These are phyloP conservation scores for Sclerospora graminicola DNA, from an alignment of 352 stramenopile genomes.

Conservation along the genomic window DNA sequence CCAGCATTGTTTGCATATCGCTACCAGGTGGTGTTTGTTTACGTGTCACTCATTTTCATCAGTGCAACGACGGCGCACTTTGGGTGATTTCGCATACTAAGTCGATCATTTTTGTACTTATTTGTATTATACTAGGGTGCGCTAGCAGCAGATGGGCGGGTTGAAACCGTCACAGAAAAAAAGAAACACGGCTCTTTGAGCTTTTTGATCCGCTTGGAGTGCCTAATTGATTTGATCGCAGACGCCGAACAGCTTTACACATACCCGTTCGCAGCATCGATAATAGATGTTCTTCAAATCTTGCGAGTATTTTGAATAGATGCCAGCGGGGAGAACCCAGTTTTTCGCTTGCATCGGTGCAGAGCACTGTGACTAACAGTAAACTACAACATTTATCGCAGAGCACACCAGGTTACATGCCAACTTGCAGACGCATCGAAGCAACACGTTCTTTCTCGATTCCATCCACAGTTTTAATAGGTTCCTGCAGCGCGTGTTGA, in stretches of 20 bases:
- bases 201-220: neutral
- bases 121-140: too few species aligned
- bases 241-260: neutral
- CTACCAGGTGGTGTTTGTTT: too few species aligned
- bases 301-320: conserved; percentile 14
- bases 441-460: conserved; percentile 24
- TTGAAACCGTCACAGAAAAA: neutral
- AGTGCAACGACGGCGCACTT: too few species aligned
- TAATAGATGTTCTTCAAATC: conserved; percentile 11
- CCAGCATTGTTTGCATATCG: too few species aligned
- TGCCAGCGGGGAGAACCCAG: conserved; percentile 25
- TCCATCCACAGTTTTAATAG: conserved; percentile 17
- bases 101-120: too few species aligned
- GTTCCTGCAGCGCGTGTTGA: conserved; percentile 11
- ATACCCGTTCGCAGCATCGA: neutral
- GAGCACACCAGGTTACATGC: conserved; percentile 13
- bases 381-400: conserved; percentile 16
- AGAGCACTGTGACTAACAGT: conserved; percentile 16
- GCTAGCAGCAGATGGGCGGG: neutral
- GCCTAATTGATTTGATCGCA: neutral
- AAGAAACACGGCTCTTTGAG: neutral
- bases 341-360: conserved; percentile 7
- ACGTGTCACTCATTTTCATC: too few species aligned
- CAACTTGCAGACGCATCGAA: conserved; percentile 13
- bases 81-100: too few species aligned